Percentiles rank a stretch among this genome's conserved stretches.
phyloP scores from a whole-genome alignment of 2,329 filamentous ascomycete genomes.

The Cladosporium oxysporum region DNA sequence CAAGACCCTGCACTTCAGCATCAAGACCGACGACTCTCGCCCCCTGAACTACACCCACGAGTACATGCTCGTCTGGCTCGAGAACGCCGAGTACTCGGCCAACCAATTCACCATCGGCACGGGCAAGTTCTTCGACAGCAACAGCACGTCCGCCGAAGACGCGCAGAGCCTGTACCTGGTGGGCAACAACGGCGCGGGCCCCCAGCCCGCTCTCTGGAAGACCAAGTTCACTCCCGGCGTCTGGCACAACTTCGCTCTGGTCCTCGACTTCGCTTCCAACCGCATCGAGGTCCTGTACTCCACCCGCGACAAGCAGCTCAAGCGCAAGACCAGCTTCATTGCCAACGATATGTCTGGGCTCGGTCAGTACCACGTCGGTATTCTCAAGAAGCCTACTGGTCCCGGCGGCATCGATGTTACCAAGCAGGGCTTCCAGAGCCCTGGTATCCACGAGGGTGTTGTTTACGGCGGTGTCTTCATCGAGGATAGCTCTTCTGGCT shows the following conservation, averaged over 20 bases:
- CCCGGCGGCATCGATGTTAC: constrained; percentile 43
- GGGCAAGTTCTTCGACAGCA: constrained; percentile 43
- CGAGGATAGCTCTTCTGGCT: constrained; percentile 39
- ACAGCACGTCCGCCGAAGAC: constrained; percentile 40
- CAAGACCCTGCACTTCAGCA: constrained; percentile 63
- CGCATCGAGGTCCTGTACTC: constrained; percentile 62
- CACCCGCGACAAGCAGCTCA: constrained; percentile 47
- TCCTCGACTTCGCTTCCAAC: constrained; percentile 58
- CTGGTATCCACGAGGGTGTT: constrained; percentile 55
- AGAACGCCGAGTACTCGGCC: constrained; percentile 50
- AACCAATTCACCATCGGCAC: constrained; percentile 50
- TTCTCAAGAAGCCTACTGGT: constrained; percentile 62
- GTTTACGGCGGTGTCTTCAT: constrained; percentile 57
- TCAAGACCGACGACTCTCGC: constrained; percentile 55
- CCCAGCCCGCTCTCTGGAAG: constrained; percentile 50
- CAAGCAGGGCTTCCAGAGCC: constrained; percentile 51
- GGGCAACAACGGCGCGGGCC: constrained; percentile 31
- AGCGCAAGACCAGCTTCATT: constrained; percentile 49
- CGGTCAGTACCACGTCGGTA: constrained; percentile 63
- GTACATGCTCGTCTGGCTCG: constrained; percentile 59
- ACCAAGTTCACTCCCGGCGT: constrained; percentile 52
- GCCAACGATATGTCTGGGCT: constrained; percentile 57
- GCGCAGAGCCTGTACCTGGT: constrained; percentile 33
- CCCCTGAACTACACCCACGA: constrained; percentile 62
- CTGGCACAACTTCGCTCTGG: constrained; percentile 64